Evolutionary conservation across 352 stramenopile species (phyloP).

Genomic region (Phytophthora hybrid): DNA sequence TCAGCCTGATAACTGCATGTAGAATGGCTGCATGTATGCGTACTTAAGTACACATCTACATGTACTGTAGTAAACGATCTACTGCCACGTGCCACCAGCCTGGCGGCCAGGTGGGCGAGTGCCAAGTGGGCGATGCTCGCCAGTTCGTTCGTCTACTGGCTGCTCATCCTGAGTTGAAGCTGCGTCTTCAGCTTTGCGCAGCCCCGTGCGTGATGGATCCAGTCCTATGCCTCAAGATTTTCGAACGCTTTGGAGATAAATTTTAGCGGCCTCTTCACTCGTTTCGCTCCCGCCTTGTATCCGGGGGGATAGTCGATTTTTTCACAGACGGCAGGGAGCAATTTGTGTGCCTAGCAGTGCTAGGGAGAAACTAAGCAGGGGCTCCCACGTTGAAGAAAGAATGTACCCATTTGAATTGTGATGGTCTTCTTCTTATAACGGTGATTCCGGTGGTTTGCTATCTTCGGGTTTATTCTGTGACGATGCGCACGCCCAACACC

Average conservation of each 20-base stretch:
- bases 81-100: neutral
- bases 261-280: no score
- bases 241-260: no score
- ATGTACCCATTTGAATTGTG: no score
- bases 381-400: no score
- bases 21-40: neutral
- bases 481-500: conserved; percentile 78
- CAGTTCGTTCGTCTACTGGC: neutral
- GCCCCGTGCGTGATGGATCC: neutral
- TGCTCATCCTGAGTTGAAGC: neutral
- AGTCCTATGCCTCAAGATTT: neutral
- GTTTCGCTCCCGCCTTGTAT: no score
- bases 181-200: neutral
- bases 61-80: neutral
- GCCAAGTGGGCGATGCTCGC: neutral
- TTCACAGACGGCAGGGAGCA: no score
- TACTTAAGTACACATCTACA: no score
- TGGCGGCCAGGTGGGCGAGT: neutral
- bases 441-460: no score
- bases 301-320: neutral
- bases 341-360: no score
- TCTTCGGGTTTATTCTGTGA: conserved; percentile 54
- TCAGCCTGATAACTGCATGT: neutral
- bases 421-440: no score
- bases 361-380: no score